These are phyloP conservation scores for Deinandra increscens DNA, from an alignment of 129 eudicot species.

Conservation along the genomic window DNA sequence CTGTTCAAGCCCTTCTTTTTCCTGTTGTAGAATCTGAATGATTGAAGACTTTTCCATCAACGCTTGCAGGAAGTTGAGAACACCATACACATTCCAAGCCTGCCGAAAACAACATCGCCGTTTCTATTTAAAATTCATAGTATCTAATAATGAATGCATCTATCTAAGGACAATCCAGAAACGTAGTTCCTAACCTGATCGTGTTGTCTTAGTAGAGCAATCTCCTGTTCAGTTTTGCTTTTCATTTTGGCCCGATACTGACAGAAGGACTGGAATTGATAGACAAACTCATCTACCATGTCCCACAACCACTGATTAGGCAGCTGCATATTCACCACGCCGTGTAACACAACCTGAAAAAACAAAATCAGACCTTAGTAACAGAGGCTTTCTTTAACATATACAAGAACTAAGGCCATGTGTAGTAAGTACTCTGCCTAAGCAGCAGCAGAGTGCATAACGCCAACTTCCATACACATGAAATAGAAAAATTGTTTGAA, in stretches of 20 bases:
- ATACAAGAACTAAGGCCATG: not conserved
- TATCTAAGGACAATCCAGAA: not conserved
- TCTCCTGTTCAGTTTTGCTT: constrained; percentile 91
- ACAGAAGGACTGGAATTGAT: constrained; percentile 91
- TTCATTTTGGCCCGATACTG: constrained; percentile 97
- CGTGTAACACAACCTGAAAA: constrained; percentile 81
- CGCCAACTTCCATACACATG: not conserved
- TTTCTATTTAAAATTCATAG: not conserved
- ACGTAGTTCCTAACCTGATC: constrained; percentile 54
- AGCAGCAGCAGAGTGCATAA: not conserved
- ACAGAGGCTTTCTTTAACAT: not conserved
- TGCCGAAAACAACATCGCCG: constrained; percentile 12
- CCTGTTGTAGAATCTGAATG: constrained; percentile 72
- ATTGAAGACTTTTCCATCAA: constrained; percentile 87
- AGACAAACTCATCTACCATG: constrained; percentile 98
- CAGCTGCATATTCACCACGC: constrained; percentile 88
- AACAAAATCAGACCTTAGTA: not conserved
- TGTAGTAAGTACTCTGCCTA: no score
- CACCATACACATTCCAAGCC: constrained; percentile 99
- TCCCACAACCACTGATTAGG: constrained; percentile 99
- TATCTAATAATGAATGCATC: not conserved
- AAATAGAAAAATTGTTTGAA: not conserved
- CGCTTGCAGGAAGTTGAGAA: constrained; percentile 91
- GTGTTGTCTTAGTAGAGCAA: constrained; percentile 66
- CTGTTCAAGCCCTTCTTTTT: constrained; percentile 87